phyloP scores from a whole-genome alignment of 2,329 filamentous ascomycete species.

The Apiospora kogelbergensis region DNA sequence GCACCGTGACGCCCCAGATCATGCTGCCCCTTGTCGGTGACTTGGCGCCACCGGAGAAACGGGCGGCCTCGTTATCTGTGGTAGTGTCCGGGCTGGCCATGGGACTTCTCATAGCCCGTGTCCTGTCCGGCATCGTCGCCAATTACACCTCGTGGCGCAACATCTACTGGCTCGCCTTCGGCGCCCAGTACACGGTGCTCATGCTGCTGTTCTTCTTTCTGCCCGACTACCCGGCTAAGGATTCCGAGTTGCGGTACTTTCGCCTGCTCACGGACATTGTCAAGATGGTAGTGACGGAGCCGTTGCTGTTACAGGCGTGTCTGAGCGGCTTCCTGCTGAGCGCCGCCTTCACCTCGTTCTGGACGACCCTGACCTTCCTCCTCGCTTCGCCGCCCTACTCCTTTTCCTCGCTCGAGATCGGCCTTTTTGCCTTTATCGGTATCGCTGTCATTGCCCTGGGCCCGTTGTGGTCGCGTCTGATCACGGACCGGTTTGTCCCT shows the following conservation, averaged over 20 bases:
- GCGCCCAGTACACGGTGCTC: slow-evolving; percentile 63
- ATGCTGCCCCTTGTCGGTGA: slow-evolving; percentile 74
- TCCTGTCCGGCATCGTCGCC: slow-evolving; percentile 67
- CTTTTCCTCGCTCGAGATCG: slow-evolving; percentile 68
- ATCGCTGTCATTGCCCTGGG: slow-evolving; percentile 67
- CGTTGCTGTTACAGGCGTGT: slow-evolving; percentile 64
- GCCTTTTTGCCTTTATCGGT: slow-evolving; percentile 77
- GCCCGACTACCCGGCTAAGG: slow-evolving; percentile 69
- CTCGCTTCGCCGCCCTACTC: slow-evolving; percentile 68
- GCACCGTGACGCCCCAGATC: slow-evolving; percentile 42
- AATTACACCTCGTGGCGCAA: slow-evolving; percentile 65
- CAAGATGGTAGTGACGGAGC: slow-evolving; percentile 56
- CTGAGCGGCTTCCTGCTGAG: slow-evolving; percentile 36
- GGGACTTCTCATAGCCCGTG: slow-evolving; percentile 65
- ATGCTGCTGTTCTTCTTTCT: slow-evolving; percentile 64
- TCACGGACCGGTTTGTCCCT: slow-evolving; percentile 71
- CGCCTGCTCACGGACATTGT: slow-evolving; percentile 59
- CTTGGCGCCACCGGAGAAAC: slow-evolving; percentile 60
- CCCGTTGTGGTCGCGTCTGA: slow-evolving; percentile 66
- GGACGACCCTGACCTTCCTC: slow-evolving; percentile 79
- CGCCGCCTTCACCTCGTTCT: slow-evolving; percentile 62
- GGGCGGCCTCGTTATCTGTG: slow-evolving; percentile 63
- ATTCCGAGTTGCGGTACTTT: slow-evolving; percentile 59
- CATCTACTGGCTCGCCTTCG: slow-evolving; percentile 68
- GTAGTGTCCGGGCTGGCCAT: slow-evolving; percentile 65